Base-by-base conservation (phyloP, 257 asterid species). In the Nicotiana benthamiana region DNA sequence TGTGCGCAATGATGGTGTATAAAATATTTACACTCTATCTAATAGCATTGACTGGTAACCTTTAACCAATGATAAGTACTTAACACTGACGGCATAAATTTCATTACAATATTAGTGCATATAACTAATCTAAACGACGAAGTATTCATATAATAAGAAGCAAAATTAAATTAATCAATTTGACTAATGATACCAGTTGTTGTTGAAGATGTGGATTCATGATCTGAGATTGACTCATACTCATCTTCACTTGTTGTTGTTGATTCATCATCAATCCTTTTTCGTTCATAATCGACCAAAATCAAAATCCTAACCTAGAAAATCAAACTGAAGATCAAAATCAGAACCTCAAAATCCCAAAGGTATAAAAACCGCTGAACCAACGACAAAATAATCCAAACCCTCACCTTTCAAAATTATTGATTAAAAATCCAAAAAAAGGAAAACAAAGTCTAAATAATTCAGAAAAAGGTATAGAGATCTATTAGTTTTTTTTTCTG, bases 251-350 rank as follows among this genome's bases (percentile, higher is more conserved):
- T n/a, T 83, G 87, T 57, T 85, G 86, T 52, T 85, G 86, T 52
- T 85, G 89, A 77, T 86, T 89, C 88, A 84, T 86, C 95, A 93
- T 90, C 85, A 82, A 52, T 51, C 86, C 26, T 40, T 87, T 90
- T 53, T 93, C 96, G 83, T 90, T 93, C 96, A 91, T 91, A 61
- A 66, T 82, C 59, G 34, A 4, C 51, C 51, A 70, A 72, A 5
- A 87, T 30, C n/a, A 63, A 16, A 65, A 77, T 18, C 22, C 15
- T 12, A 22, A 56, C 27, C 59, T 9, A 22, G 18, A 79, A 20
- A 79, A 80, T 6, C 9, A 20, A 54, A 54, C 7, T 53, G 20
- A 53, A 53, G n/a, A 43, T 9, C 32, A 32, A 75, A 36, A 70
- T 12, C 57, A 43, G 18, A 34, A 46, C 40, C 56, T 43, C 32